These are phyloP conservation scores for Artemisia tridentata DNA, from an alignment of 129 eudicot genomes.

Conservation along the genomic window DNA sequence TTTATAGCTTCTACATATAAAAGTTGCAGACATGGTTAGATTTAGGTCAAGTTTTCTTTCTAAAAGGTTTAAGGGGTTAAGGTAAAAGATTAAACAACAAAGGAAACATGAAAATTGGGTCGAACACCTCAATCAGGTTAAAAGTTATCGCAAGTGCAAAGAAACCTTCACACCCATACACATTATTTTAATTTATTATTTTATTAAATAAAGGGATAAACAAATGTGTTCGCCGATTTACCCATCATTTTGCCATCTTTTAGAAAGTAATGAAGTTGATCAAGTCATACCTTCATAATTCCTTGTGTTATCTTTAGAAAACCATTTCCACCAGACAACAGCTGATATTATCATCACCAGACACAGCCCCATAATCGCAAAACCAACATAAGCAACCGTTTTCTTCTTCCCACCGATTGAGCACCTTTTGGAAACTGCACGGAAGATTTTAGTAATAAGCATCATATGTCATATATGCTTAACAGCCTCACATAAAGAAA, in stretches of 20 bases:
- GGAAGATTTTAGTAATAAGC: constrained; percentile 1
- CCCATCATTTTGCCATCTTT: background rate
- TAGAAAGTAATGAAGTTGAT: constrained; percentile 2
- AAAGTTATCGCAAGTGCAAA: too few relatives aligned
- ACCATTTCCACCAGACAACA: constrained; percentile 37
- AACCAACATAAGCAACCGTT: constrained; percentile 31
- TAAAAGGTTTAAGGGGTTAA: background rate
- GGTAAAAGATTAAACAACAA: background rate
- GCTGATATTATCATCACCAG: constrained; percentile 25
- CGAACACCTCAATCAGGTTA: too few relatives aligned
- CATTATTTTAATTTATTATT: too few relatives aligned
- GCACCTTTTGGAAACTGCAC: constrained; percentile 20
- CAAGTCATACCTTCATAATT: constrained; percentile 20
- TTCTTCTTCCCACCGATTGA: constrained; percentile 18
- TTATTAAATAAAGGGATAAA: too few relatives aligned
- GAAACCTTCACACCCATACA: too few relatives aligned
- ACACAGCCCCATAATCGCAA: constrained; percentile 29
- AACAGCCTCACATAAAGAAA: background rate
- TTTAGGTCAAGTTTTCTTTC: background rate
- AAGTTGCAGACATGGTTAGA: background rate
- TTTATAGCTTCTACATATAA: background rate
- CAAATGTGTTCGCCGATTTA: too few relatives aligned
- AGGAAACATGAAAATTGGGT: background rate
- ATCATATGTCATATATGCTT: background rate
- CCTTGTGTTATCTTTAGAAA: constrained; percentile 8